Evolutionary conservation across 2,329 filamentous ascomycete genomes (phyloP), one percentile per base, ranked within the genome.

Genomic region (Paecilomyces niveus): DNA sequence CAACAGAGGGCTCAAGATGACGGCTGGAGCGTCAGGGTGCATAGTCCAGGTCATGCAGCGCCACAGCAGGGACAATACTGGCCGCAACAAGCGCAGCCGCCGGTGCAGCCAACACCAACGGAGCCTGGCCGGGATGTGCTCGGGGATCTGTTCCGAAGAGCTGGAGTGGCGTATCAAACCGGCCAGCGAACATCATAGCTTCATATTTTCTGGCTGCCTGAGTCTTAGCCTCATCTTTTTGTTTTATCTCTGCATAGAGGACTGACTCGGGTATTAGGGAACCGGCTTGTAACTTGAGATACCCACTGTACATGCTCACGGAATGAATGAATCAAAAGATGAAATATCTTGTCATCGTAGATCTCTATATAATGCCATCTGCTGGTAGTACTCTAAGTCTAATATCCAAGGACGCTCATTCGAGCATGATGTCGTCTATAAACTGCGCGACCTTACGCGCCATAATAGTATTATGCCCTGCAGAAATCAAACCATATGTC

Each of bases 1-100:
- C 80, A 83, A 65, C 80, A 84, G 63, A 75, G 79, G 53, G 76
- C 76, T 29, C 75, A 80, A 55, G 81, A 83, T 62, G 76, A 80
- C 56, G 79, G 67, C 10, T 82, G 78, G 73, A 81, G 77, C 65
- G 72, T 81, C 13, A 75, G 77, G 54, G 74, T 74, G 53, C 80
- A 82, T 66, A 73, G 74, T 59, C 58, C 72, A 9, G 61, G 50
- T 6, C 65, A 64, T 11, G 57, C 32, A 11, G 63, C 64, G 35
- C 58, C 61, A 55, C 68, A 64, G 59, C 63, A 65, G 24, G 57
- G 60, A 15, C 57, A 54, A 24, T 59, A 60, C 8, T 62, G 59
- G 31, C 61, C 59, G 39, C 61, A 62, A 39, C 60, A 57, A 32
- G 50, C 59, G 22, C 60, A 57, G 21, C 60, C 64, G 29, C 64